phyloP scores from a whole-genome alignment of 345 rosid genomes.

The Brassica juncea region DNA sequence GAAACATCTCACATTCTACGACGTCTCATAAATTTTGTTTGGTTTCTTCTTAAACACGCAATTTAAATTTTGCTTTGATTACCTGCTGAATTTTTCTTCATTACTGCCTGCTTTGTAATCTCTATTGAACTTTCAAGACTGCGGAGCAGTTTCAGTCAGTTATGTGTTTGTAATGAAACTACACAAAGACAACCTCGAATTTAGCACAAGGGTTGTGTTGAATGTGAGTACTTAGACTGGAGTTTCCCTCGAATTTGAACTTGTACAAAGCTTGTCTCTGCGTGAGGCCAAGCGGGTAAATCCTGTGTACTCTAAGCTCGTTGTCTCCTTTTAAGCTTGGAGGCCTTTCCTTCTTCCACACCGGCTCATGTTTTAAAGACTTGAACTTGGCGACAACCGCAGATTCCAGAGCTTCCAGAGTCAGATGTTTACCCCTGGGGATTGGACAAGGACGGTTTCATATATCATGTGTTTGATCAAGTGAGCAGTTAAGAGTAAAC shows the following conservation, averaged over 20 bases:
- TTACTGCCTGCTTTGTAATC: background rate
- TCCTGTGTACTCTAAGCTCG: constrained; percentile 58
- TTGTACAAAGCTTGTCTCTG: constrained; percentile 83
- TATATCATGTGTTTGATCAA: background rate
- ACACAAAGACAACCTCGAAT: constrained; percentile 81
- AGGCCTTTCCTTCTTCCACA: constrained; percentile 92
- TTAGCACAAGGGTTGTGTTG: constrained; percentile 70
- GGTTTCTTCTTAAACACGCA: background rate
- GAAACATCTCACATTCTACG: background rate
- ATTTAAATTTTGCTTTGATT: background rate
- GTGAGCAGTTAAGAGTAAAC: background rate
- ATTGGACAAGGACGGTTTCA: background rate
- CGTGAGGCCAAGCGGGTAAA: constrained; percentile 85
- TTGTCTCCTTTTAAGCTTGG: constrained; percentile 67
- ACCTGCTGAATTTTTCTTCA: background rate
- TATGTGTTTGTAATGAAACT: constrained; percentile 28
- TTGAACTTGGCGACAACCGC: constrained; percentile 65
- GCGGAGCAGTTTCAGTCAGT: background rate
- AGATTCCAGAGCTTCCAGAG: constrained; percentile 57
- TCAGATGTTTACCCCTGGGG: constrained; percentile 56
- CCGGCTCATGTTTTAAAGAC: constrained; percentile 60
- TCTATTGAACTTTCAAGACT: background rate
- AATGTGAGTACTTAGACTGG: constrained; percentile 59
- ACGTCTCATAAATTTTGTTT: background rate
- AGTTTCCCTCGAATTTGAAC: constrained; percentile 62